A percentile compares a stretch with the other conserved stretches of the same genome.
Conservation (phyloP, 805 yeast genomes). For the Suhomyces vadensis region DNA sequence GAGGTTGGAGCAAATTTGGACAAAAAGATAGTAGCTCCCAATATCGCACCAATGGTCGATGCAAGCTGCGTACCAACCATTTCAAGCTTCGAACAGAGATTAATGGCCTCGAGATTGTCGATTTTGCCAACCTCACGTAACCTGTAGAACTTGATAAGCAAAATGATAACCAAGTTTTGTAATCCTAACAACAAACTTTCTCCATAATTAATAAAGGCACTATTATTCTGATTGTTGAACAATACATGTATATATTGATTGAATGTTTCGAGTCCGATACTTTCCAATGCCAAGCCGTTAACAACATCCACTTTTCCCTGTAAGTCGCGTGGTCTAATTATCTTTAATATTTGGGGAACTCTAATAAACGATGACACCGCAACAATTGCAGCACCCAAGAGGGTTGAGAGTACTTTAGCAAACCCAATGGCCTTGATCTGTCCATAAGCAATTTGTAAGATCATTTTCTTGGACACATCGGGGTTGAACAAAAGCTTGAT, state of each 20-base stretch:
- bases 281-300: constrained; percentile 37
- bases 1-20: constrained; percentile 32
- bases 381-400: constrained; percentile 36
- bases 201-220: constrained; percentile 41
- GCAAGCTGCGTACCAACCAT: constrained; percentile 20
- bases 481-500: constrained; percentile 40
- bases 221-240: constrained; percentile 36
- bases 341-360: constrained; percentile 43
- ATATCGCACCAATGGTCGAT: constrained; percentile 28
- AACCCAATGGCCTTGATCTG: constrained; percentile 36
- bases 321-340: constrained; percentile 27
- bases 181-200: constrained; percentile 40
- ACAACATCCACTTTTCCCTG: constrained; percentile 31
- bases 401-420: constrained; percentile 32
- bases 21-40: constrained; percentile 29
- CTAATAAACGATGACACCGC: constrained; percentile 40
- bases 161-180: constrained; percentile 39
- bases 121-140: constrained; percentile 15
- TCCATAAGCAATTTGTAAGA: constrained; percentile 37
- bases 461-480: constrained; percentile 39
- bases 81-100: neutral
- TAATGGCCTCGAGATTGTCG: constrained; percentile 4
- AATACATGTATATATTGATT: constrained; percentile 40
- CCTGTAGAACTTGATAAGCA: constrained; percentile 37
- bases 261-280: constrained; percentile 38